Evolutionary conservation across 129 eudicot genomes (phyloP), one percentile per base, ranked within the genome.

Genomic region (Deinandra increscens): DNA sequence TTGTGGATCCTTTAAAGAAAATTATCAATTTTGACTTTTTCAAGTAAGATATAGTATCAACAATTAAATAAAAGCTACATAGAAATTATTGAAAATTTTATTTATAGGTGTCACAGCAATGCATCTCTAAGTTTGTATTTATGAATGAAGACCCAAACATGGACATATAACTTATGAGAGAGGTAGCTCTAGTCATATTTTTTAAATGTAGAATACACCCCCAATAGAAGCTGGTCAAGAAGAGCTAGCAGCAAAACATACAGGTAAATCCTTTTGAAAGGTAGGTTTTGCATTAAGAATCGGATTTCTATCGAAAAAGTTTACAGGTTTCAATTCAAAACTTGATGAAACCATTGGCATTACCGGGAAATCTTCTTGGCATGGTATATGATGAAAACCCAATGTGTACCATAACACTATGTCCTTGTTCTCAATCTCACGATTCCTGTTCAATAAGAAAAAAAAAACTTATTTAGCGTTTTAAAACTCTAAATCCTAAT

Each of bases 341-440:
- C 93, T 86, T 18, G 93, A 76, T 1, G 81, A 49, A 38, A 86
- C 89, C 0, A 84, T 86, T 14, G 88, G 89, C 89, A 86, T 86
- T 20, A 85, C 66, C 0, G 87, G 91, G 41, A 76, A 82, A 67
- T 85, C 87, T 67, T 85, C 91, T 61, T 85, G 91, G 70, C 83
- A 85, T 0, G 87, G 91, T 73, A 85, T 72, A 76, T 85, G 91
- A 82, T 85, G 91, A 67, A 85, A 85, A 9, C 91, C 87, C 54
- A 85, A 14, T 4, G 91, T 82, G 73, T 82, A 85, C 87, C 91
- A 85, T 59, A 85, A 65, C 68, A 85, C 91, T 8, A 85, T 83
- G 56, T 85, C 91, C 63, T 73, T 82, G 85, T 85, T 82, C 69
- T 79, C 81, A 12, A 85, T 85, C 19, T 50, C 60, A 11, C 87